Evolutionary conservation across 2,329 filamentous ascomycete genomes (phyloP), one percentile per base, ranked within the genome.

Genomic region (Cadophora gregata): DNA sequence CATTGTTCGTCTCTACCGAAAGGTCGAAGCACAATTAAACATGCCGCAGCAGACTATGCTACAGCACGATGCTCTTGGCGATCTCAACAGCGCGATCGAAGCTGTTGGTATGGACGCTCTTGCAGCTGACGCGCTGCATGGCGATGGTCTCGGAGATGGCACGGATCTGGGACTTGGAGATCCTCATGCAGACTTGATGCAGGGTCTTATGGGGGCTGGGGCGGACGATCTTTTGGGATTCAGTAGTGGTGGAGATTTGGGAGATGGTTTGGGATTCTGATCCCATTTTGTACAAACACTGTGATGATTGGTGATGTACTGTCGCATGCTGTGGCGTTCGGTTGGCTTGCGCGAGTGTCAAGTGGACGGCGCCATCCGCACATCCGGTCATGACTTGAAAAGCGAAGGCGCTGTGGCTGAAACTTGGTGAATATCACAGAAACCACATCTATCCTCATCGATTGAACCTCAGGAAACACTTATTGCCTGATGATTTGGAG

Each of bases 1-100:
- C 10, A 65, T 76, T 0, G 69, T 78, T 2, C 65, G 75, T n/a
- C 51, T 78, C 8, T 75, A 68, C 24, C 67, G 76, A n/a, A 76
- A 74, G 36, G 75, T 77, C 0, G 76, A 78, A 65, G 74, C 72
- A 7, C 70, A 74, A 51, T 25, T 72, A 1, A 67, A 58, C 0
- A 66, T 71, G 55, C 70, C 70, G 0, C 71, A 71, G 45, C 69
- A 70, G 53, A 48, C 65, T 29, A 50, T 70, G 21, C 45, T 71
- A 16, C 51, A 59, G 47, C 53, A 64, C 24, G 64, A 62, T 55
- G 69, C 63, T 16, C 60, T 70, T 8, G 68, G 50, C 9, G 65
- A 65, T 60, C 53, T 70, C 6, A 65, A 69, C n/a, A 60, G 51
- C 12, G 68, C 63, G 2, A 51, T 72, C 1, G 63, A 68, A 36